These are phyloP conservation scores for Candida peoriensis DNA, from an alignment of 805 yeast genomes.

Conservation along the genomic window DNA sequence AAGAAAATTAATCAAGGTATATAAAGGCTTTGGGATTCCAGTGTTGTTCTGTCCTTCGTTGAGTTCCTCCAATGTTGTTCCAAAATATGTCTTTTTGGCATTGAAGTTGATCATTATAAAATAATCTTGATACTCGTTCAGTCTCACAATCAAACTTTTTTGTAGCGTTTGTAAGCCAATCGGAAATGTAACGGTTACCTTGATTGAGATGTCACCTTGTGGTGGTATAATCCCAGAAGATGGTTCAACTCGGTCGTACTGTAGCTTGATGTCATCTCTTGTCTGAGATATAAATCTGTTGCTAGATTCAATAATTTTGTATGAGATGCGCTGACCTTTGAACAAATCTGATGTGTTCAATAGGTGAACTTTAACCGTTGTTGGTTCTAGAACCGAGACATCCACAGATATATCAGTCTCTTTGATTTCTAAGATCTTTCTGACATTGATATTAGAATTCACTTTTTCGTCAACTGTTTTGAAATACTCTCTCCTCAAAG, in stretches of 20 bases:
- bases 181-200: constrained; percentile 20
- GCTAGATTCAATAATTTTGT: constrained; percentile 30
- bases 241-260: too few relatives aligned
- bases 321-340: constrained; percentile 15
- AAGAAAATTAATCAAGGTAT: constrained; percentile 25
- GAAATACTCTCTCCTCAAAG: constrained; percentile 32
- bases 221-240: constrained; percentile 30
- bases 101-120: constrained; percentile 25
- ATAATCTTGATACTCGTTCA: constrained; percentile 27
- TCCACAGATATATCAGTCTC: constrained; percentile 27
- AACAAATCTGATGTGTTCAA: constrained; percentile 25
- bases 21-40: constrained; percentile 29
- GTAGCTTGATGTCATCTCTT: constrained; percentile 20
- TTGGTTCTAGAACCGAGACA: constrained; percentile 24
- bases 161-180: constrained; percentile 22
- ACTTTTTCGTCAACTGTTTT: constrained; percentile 37
- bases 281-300: constrained; percentile 1
- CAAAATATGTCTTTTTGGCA: constrained; percentile 25
- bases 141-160: constrained; percentile 24
- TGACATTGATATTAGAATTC: constrained; percentile 31
- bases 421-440: constrained; percentile 35
- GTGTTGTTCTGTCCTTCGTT: constrained; percentile 15
- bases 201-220: constrained; percentile 18
- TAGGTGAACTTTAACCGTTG: constrained; percentile 23
- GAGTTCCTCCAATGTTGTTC: constrained; percentile 27